phyloP scores from a whole-genome alignment of 2,329 filamentous ascomycete genomes.

The Coleophoma cylindrospora region DNA sequence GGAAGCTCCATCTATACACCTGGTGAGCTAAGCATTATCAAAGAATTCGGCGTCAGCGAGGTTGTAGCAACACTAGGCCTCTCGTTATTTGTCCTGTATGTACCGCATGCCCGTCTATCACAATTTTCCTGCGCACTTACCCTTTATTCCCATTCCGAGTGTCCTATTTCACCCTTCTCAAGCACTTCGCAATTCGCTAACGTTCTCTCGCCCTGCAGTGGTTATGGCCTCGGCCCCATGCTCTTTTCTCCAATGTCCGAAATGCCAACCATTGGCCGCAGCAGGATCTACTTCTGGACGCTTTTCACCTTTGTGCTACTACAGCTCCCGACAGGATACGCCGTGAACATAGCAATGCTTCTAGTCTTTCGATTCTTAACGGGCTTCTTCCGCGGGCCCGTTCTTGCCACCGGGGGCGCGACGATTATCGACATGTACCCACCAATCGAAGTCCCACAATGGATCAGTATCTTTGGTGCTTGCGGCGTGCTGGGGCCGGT shows the following conservation, averaged over 20 bases:
- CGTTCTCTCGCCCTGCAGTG: slow-evolving; percentile 16
- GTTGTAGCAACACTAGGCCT: slow-evolving; percentile 49
- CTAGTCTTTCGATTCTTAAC: slow-evolving; percentile 57
- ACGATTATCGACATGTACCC: slow-evolving; percentile 45
- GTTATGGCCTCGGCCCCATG: slow-evolving; percentile 57
- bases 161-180: neutral
- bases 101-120: neutral
- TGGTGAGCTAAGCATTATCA: slow-evolving; percentile 39
- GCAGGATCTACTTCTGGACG: slow-evolving; percentile 59
- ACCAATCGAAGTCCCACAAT: slow-evolving; percentile 46
- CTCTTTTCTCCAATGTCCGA: slow-evolving; percentile 61
- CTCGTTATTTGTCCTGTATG: slow-evolving; percentile 48
- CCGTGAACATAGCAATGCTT: slow-evolving; percentile 53
- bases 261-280: slow-evolving; percentile 59
- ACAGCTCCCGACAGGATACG: slow-evolving; percentile 54
- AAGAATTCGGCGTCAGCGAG: slow-evolving; percentile 43
- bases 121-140: neutral
- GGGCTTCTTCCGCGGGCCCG: slow-evolving; percentile 59
- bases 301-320: slow-evolving; percentile 64
- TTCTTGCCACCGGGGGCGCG: slow-evolving; percentile 50
- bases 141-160: neutral
- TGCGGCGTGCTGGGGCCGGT: slow-evolving; percentile 39
- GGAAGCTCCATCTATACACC: slow-evolving; percentile 39
- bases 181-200: neutral
- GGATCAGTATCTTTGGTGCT: slow-evolving; percentile 50